Evolutionary conservation across 179 eudicot species (phyloP), one percentile per base, ranked within the genome.

Genomic region (Beta macrorhiza): DNA sequence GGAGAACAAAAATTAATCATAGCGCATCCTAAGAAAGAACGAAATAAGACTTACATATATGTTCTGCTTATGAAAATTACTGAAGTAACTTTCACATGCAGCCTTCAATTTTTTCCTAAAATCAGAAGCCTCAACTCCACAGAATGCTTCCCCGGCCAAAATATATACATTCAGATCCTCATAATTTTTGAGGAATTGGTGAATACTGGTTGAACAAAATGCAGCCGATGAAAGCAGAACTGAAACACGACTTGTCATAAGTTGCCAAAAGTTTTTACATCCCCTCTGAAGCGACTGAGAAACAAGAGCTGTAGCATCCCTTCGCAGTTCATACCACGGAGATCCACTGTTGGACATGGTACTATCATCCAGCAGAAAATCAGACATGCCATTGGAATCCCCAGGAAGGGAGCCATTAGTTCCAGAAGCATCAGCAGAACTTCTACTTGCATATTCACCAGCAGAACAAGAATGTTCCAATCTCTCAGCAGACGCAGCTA

Each of bases 81-180:
- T 67, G 80, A 88, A 92, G 82, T 96, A 96, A 86, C 84, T 88
- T 87, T 90, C 98, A 83, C 99, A 96, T 58, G 97, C 91, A 68
- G 85, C 79, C 87, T 88, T 96, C 79, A 96, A 83, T 79, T 90
- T 92, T 78, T 85, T 91, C 86, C 94, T 89, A 83, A 94, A 93
- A 69, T 96, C 99, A 80, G 88, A 82, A 76, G 96, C 99, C 84
- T 96, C 89, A 61, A 74, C 82, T 74, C 92, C 97, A 87, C 93
- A 92, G 81, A 96, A 96, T 84, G 99, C 91, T 86, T 96, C 98
- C 80, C 98, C 99, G 75, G 96, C 92, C 87, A 92, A 80, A 83
- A 94, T 85, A 81, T 92, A 96, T 78, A 90, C 82, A 76, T 86
- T 87, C 79, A 96, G 83, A 82, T 96, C 98, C 86, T 96, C 98